These are phyloP conservation scores for Claviceps paspali DNA, from an alignment of 2,329 filamentous ascomycete genomes.

Conservation along the genomic window DNA sequence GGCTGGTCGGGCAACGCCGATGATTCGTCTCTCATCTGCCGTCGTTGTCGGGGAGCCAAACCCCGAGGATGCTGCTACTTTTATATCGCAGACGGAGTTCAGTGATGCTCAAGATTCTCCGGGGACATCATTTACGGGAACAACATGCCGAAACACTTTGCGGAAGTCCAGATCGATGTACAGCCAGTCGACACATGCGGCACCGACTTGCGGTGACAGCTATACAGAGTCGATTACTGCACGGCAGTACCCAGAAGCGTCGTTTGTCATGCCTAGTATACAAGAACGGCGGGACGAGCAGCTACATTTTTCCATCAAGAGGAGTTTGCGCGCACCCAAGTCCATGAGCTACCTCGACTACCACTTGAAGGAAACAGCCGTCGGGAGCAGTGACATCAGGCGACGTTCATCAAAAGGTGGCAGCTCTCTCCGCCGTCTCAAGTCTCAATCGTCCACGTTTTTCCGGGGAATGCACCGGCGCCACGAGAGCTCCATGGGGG, in stretches of 20 bases:
- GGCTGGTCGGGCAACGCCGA: constrained; percentile 14
- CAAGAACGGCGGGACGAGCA: constrained; percentile 16
- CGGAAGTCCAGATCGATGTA: constrained; percentile 43
- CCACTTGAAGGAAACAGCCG: neutral
- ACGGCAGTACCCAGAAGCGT: constrained; percentile 5
- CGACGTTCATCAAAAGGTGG: constrained; percentile 13
- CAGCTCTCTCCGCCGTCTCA: constrained; percentile 18
- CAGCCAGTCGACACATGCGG: constrained; percentile 15
- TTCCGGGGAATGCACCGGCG: constrained; percentile 24
- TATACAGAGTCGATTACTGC: constrained; percentile 3
- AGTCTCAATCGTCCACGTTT: constrained; percentile 27
- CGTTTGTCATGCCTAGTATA: neutral
- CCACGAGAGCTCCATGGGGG: constrained; percentile 17
- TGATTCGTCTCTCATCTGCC: constrained; percentile 1
- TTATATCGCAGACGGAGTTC: neutral
- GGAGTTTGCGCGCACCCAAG: constrained; percentile 28
- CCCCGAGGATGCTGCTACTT: neutral
- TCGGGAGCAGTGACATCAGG: neutral
- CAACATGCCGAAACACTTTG: constrained; percentile 32
- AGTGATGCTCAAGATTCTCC: neutral
- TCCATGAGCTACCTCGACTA: constrained; percentile 37
- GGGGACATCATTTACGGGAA: constrained; percentile 14
- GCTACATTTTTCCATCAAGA: constrained; percentile 4
- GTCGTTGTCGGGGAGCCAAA: neutral
- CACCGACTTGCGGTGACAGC: constrained; percentile 3